Evolutionary conservation across 352 stramenopile species (phyloP).

Genomic region (Phytophthora podocarpi): DNA sequence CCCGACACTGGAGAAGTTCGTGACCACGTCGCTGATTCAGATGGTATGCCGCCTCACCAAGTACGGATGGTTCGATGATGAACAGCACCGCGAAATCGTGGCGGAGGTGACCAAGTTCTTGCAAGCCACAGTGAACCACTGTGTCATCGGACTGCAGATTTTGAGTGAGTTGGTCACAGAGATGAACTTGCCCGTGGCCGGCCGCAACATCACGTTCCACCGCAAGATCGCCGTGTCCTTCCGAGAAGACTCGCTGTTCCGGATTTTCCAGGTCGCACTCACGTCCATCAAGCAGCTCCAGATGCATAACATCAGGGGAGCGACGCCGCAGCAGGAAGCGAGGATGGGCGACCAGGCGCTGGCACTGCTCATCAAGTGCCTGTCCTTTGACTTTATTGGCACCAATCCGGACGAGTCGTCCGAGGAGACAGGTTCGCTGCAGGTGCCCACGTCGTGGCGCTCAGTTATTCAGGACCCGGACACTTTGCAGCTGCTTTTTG

Average conservation of each 20-base stretch:
- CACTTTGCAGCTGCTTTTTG: slow-evolving; percentile 95
- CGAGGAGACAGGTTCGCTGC: slow-evolving; percentile 97
- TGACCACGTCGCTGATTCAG: slow-evolving; percentile 95
- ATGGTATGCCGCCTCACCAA: slow-evolving; percentile 98
- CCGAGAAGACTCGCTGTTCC: slow-evolving; percentile 95
- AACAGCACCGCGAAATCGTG: slow-evolving; percentile 96
- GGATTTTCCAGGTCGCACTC: slow-evolving; percentile 96
- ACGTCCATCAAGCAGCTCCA: slow-evolving; percentile 97
- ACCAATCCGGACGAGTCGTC: slow-evolving; percentile 98
- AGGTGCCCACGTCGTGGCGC: slow-evolving; percentile 97
- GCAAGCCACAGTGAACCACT: slow-evolving; percentile 96
- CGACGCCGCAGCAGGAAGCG: slow-evolving; percentile 88
- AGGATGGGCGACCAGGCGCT: slow-evolving; percentile 94
- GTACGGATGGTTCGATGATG: slow-evolving; percentile 99
- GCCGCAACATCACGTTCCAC: slow-evolving; percentile 96
- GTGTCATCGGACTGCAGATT: slow-evolving; percentile 98
- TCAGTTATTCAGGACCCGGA: slow-evolving; percentile 93
- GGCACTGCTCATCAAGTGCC: slow-evolving; percentile 92
- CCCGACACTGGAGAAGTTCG: slow-evolving; percentile 94
- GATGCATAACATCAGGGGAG: slow-evolving; percentile 84
- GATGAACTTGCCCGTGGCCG: slow-evolving; percentile 95
- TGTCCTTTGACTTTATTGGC: slow-evolving; percentile 99
- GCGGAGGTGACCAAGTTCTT: slow-evolving; percentile 98
- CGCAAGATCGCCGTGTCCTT: slow-evolving; percentile 98
- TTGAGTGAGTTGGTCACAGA: slow-evolving; percentile 98